Evolutionary conservation across 371 early-diverging fungal genomes (phyloP), one percentile per base, ranked within the genome.

Genomic region (Haplosporangium sp.): DNA sequence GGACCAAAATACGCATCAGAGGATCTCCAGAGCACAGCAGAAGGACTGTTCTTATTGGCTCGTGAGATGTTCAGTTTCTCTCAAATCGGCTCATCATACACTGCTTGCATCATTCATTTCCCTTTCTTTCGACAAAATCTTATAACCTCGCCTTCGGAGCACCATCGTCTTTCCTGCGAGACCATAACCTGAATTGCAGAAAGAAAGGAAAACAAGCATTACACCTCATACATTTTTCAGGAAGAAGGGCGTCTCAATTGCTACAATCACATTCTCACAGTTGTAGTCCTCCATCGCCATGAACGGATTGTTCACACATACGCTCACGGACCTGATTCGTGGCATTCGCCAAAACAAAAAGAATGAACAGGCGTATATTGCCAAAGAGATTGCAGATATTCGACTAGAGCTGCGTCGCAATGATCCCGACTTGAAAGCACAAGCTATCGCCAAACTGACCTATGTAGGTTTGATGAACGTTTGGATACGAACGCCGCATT

Each of bases 281-380:
- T 29, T 29, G 29, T 29, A 29, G 29, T 29, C 16, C 9, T 55
- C 42, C 29, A 69, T 69, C 58, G 55, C 43, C 67, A 73, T 80
- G 63, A 73, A 73, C 48, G 69, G 70, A 10, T 46, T 95, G 92
- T 95, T 95, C 83, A 92, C 94, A 79, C 93, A 93, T 74, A 84
- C 92, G 13, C 87, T 95, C 47, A 87, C 92, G 36, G 95, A 95
- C 85, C 87, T 97, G 63, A 97, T 98, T 74, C 91, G 97, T 64
- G 97, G 97, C 16, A 90, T 97, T 55, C 90, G 99, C 38, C 92
- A 97, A 48, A 95, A 96, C 87, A 96, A 97, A 79, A 91, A 93
- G 72, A 92, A 93, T 72, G 95, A 96, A 72, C 91, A 93, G 64
- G 87, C 89, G 56, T 97, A 95, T 84, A 95, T 98, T 65, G 83